phyloP scores from a whole-genome alignment of 306 rosid genomes.

The Prunus mira region DNA sequence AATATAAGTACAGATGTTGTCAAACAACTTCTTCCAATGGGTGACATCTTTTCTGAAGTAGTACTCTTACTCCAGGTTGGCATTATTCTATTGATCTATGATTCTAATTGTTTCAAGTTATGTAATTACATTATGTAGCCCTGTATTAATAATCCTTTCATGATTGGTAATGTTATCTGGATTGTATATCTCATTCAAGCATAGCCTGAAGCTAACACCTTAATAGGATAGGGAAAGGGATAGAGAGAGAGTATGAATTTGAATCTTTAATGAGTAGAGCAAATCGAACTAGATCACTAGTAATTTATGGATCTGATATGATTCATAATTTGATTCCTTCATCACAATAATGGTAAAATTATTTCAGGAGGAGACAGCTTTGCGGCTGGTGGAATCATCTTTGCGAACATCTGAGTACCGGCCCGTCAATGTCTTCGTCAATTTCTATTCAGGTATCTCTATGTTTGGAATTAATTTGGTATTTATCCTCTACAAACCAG shows the following conservation, averaged over 20 bases:
- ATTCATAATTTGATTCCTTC: neutral
- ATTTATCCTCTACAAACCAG: neutral
- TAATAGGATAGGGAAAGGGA: neutral
- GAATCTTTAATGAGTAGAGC: neutral
- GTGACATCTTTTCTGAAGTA: slow-evolving; percentile 82
- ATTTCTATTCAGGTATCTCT: slow-evolving; percentile 76
- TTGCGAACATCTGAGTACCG: slow-evolving; percentile 73
- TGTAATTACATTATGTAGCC: too few species aligned
- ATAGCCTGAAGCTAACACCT: neutral
- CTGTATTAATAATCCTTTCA: neutral
- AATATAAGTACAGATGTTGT: slow-evolving; percentile 80
- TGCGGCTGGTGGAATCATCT: slow-evolving; percentile 72
- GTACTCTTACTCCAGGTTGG: slow-evolving; percentile 85
- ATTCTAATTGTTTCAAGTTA: neutral
- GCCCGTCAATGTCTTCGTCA: slow-evolving; percentile 71
- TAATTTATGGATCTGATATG: neutral
- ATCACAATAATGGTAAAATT: slow-evolving; percentile 12
- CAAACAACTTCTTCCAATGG: slow-evolving; percentile 91
- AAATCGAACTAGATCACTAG: neutral
- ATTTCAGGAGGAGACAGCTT: slow-evolving; percentile 83
- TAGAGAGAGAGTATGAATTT: neutral
- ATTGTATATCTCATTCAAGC: neutral
- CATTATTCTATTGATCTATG: neutral
- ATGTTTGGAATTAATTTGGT: slow-evolving; percentile 2
- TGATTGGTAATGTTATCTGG: neutral